Evolutionary conservation across 768 basidiomycete species (phyloP), one percentile per base, ranked within the genome.

Genomic region (Lyophyllum shimeji): DNA sequence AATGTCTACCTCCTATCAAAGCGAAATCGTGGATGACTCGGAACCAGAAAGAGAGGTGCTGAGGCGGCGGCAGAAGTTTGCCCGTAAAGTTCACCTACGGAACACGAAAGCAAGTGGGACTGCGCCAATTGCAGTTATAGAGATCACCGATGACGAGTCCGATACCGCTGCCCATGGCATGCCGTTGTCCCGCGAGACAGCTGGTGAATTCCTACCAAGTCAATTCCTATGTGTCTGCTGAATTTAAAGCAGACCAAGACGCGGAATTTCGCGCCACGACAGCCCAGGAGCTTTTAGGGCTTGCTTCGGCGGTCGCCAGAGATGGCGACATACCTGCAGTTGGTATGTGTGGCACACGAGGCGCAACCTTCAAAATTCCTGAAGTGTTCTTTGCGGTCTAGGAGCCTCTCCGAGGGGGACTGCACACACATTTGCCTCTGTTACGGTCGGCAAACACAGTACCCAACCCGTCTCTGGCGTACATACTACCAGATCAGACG

Each of bases 11-110:
- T 9, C 33, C 29, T 31, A 53, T 27, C 55, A 53, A 46, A 54
- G 63, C 27, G 82, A 83, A 54, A 60, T 82, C 29, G 78, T 89
- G 3, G 83, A 82, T 25, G 88, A 90, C 69, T 89, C 87, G 0
- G 89, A 89, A 67, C 87, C 86, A 18, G 88, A 90, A 66, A 75
- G 86, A 54, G 79, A 82, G 60, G 71, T 70, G 59, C 46, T 62
- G 37, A 73, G 67, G 52, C 57, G 53, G 31, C 57, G 63, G 48
- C 66, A 67, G 50, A 56, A 42, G 40, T 39, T 37, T 17, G 47
- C 57, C 58, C 53, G 46, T 9, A 46, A 52, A 54, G 42, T 44
- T 47, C 43, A 37, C 46, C 23, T 39, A 29, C 44, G 34, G 21
- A 46, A 12, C 15, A 34, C 18, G 27, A n/a, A 23, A 3, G 21